Percentiles rank a stretch among this genome's conserved stretches.
Evolutionary conservation across 805 yeast genomes (phyloP).

Genomic region (Lipomyces sp.): DNA sequence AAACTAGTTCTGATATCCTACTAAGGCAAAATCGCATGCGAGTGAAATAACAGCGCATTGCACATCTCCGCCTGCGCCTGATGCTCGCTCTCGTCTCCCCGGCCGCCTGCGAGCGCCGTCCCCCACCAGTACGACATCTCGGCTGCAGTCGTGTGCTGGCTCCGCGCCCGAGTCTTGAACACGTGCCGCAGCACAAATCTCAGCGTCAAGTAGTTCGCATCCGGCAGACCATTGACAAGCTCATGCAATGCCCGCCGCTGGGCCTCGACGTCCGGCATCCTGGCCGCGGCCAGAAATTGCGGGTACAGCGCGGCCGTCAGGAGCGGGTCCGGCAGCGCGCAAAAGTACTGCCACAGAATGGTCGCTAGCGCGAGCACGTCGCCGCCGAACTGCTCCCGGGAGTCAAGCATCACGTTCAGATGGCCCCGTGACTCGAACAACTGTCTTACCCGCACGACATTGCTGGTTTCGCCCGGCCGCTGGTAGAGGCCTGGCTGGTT

Average conservation of each 20-base stretch:
- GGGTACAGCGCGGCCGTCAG: conserved; percentile 61
- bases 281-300: conserved; percentile 65
- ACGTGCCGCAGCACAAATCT: conserved; percentile 82
- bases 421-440: conserved; percentile 45
- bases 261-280: conserved; percentile 57
- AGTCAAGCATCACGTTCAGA: conserved; percentile 65
- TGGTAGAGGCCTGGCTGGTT: conserved; percentile 88
- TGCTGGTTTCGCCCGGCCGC: conserved; percentile 71
- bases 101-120: no score
- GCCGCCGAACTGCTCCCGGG: conserved; percentile 59
- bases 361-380: conserved; percentile 89
- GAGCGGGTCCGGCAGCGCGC: conserved; percentile 82
- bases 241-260: conserved; percentile 78
- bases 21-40: no score
- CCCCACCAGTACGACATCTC: no score
- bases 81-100: no score
- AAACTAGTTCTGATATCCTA: no score
- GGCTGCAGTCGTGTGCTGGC: no score
- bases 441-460: conserved; percentile 68
- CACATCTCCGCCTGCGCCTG: no score
- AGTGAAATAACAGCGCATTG: no score
- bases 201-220: conserved; percentile 90
- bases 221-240: conserved; percentile 84
- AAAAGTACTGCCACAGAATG: conserved; percentile 75
- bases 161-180: no score